A percentile compares a stretch with the other conserved stretches of the same genome.
phyloP scores from a whole-genome alignment of 345 rosid species.

The Syzygium oleosum region DNA sequence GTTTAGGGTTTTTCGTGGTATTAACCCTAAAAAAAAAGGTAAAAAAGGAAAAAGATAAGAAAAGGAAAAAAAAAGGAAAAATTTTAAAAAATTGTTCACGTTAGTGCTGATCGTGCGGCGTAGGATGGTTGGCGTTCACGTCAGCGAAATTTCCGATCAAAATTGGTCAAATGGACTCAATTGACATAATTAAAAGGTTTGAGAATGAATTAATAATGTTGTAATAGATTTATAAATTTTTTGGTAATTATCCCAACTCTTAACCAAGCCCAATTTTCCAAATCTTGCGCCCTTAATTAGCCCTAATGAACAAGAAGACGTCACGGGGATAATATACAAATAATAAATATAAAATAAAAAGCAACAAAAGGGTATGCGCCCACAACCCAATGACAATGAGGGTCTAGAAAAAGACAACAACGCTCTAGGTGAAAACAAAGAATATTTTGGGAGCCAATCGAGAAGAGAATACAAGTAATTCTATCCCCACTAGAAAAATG shows the following conservation, averaged over 20 bases:
- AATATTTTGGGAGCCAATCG: neutral
- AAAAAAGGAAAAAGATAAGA: too few relatives aligned
- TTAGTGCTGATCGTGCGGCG: fast-evolving
- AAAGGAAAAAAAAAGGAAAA: too few relatives aligned
- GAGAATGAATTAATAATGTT: too few relatives aligned
- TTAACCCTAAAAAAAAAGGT: too few relatives aligned
- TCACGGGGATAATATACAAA: neutral
- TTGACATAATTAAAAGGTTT: too few relatives aligned
- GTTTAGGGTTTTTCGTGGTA: too few relatives aligned
- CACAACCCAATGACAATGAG: neutral
- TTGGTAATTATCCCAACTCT: neutral
- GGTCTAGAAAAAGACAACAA: neutral
- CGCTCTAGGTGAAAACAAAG: neutral
- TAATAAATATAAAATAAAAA: neutral
- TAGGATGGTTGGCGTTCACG: fast-evolving
- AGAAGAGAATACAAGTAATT: neutral
- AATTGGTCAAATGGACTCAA: fast-evolving
- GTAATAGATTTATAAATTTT: too few relatives aligned
- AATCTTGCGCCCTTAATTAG: neutral
- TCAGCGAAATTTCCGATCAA: neutral
- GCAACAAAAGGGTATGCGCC: neutral
- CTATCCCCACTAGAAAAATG: conserved; percentile 5
- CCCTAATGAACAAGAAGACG: neutral
- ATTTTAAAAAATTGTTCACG: neutral
- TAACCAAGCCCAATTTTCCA: neutral